A percentile compares a stretch with the other conserved stretches of the same genome.
These are phyloP conservation scores for Senna tora DNA, from an alignment of 306 rosid genomes.

Conservation along the genomic window DNA sequence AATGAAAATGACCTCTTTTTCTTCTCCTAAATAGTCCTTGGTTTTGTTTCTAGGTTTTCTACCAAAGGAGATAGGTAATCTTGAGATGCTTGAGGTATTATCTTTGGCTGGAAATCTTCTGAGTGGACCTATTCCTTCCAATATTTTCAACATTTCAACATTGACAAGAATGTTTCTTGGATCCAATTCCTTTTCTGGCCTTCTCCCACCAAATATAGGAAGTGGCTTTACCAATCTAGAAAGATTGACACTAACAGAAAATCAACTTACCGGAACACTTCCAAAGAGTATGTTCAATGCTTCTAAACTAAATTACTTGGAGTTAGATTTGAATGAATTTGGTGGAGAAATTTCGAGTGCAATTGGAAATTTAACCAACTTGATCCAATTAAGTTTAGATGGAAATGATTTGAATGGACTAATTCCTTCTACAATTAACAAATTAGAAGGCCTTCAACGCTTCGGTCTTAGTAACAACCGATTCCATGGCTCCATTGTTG, in stretches of 20 bases:
- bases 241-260: neutral
- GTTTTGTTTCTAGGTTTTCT: conserved; percentile 30
- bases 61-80: conserved; percentile 31
- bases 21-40: too few relatives aligned
- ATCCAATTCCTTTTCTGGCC: neutral
- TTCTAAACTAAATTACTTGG: neutral
- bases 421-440: neutral
- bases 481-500: neutral
- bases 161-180: conserved; percentile 9
- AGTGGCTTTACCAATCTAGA: neutral
- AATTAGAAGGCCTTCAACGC: neutral
- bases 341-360: neutral
- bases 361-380: neutral
- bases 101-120: neutral
- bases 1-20: too few relatives aligned
- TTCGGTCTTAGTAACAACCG: neutral
- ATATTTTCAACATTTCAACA: conserved; percentile 39
- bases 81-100: neutral
- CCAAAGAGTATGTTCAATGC: neutral
- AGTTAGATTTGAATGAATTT: neutral
- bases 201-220: neutral
- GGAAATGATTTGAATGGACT: neutral
- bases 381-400: neutral
- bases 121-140: conserved; percentile 31
- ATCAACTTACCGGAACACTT: neutral